Conservation (phyloP, 495 filamentous ascomycete genomes). For the Podospora tetraspora region DNA sequence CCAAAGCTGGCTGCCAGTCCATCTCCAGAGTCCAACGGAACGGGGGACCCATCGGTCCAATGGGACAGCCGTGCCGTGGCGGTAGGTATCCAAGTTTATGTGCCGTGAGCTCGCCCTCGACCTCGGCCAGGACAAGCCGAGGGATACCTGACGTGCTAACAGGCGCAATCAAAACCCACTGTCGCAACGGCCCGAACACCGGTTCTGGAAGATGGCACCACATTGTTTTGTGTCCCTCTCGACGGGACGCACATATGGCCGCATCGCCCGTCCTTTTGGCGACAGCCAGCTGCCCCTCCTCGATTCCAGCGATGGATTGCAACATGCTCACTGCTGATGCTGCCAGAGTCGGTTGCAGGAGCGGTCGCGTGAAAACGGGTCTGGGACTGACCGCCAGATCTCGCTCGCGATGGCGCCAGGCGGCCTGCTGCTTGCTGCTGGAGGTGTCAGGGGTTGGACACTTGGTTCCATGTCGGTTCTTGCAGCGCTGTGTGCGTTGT, state of each 20-base stretch:
- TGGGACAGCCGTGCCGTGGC: conserved; percentile 1
- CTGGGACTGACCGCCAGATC: conserved; percentile 9
- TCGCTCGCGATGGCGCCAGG: not conserved
- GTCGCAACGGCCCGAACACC: conserved; percentile 13
- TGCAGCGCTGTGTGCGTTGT: conserved; percentile 26
- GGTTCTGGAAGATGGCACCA: conserved; percentile 7
- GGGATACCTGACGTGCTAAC: conserved; percentile 6
- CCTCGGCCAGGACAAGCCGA: not conserved
- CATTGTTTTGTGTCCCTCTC: not conserved
- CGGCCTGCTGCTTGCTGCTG: not conserved
- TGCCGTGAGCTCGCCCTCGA: not conserved
- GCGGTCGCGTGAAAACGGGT: conserved; percentile 2
- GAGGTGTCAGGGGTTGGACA: not conserved
- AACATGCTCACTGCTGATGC: too few species aligned
- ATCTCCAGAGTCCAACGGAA: conserved; percentile 1
- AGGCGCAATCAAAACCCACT: conserved; percentile 9
- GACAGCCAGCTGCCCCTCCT: not conserved
- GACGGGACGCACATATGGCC: not conserved
- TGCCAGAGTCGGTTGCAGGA: not conserved
- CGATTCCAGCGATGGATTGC: too few species aligned
- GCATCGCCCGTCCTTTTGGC: not conserved
- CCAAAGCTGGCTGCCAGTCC: not conserved
- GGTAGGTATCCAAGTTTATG: conserved; percentile 2
- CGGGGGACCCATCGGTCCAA: conserved; percentile 7
- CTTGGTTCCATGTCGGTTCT: conserved; percentile 5